phyloP scores from a whole-genome alignment of 2,329 filamentous ascomycete species.

The Aspergillus candidus region DNA sequence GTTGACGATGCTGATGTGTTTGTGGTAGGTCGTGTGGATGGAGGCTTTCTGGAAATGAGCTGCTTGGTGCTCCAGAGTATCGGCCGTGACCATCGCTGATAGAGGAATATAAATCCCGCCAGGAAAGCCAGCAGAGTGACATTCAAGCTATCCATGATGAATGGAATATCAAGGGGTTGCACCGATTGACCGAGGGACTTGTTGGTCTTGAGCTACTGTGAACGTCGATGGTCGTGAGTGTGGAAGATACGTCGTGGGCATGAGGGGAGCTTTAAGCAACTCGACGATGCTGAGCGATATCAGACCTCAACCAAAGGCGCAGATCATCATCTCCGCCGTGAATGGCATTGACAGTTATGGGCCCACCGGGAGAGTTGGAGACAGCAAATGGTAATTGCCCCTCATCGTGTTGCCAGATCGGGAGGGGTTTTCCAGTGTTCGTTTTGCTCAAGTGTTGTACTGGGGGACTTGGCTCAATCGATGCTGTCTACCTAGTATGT shows the following conservation, averaged over 20 bases:
- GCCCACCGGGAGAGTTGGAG: background rate
- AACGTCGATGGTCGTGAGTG: no score
- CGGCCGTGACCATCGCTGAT: constrained; percentile 4
- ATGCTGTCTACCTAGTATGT: no score
- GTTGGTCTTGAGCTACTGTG: no score
- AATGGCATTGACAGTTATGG: no score
- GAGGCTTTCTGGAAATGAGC: background rate
- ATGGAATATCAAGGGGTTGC: no score
- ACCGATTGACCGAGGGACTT: no score
- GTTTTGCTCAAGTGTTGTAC: background rate
- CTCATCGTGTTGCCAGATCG: constrained; percentile 12
- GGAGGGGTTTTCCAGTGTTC: constrained; percentile 13
- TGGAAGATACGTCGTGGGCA: background rate
- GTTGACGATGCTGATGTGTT: background rate
- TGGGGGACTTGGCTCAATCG: background rate
- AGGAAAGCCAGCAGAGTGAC: constrained; percentile 6
- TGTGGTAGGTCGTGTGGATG: background rate
- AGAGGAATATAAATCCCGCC: constrained; percentile 7
- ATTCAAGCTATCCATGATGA: no score
- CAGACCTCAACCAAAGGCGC: background rate
- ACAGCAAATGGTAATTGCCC: constrained; percentile 3
- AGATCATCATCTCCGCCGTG: no score
- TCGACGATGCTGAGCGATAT: background rate
- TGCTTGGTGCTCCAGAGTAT: background rate
- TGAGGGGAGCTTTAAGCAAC: no score